These are phyloP conservation scores for Quercus phellos DNA, from an alignment of 331 rosid species.

Conservation along the genomic window DNA sequence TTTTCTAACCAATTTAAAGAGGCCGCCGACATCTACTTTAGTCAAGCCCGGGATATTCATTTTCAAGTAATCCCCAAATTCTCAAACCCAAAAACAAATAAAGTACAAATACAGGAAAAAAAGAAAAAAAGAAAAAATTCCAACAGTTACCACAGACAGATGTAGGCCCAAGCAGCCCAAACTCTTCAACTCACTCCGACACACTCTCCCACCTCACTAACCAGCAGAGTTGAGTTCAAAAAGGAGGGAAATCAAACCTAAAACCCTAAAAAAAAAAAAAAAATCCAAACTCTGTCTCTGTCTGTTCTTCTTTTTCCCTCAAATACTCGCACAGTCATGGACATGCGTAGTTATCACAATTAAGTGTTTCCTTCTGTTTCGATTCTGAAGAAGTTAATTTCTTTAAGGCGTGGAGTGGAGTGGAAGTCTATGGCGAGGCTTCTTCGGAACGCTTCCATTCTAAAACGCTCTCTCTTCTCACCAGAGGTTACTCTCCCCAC, in stretches of 20 bases:
- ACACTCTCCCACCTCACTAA: not conserved
- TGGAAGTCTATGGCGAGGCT: slow-evolving; percentile 55
- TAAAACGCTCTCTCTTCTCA: slow-evolving; percentile 41
- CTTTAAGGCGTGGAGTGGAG: not conserved
- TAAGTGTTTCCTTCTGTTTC: not conserved
- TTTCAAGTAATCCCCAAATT: too few species aligned
- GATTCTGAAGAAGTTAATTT: slow-evolving; percentile 6
- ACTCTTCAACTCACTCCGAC: too few species aligned
- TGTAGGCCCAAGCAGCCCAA: slow-evolving; percentile 10
- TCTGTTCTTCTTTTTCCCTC: not conserved
- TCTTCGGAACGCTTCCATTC: slow-evolving; percentile 47
- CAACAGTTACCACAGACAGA: too few species aligned
- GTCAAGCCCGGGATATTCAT: too few species aligned
- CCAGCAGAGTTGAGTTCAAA: slow-evolving; percentile 16
- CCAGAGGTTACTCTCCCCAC: slow-evolving; percentile 37
- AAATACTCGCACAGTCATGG: not conserved
- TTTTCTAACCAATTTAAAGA: too few species aligned
- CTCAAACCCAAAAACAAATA: too few species aligned
- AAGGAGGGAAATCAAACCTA: slow-evolving; percentile 53
- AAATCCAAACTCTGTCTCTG: slow-evolving; percentile 2
- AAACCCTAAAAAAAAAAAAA: slow-evolving; percentile 47
- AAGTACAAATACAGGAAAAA: too few species aligned
- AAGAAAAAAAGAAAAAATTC: too few species aligned
- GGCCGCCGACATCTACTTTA: too few species aligned
- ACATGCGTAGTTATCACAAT: not conserved